phyloP scores from a whole-genome alignment of 805 yeast genomes.

The Hanseniaspora lindneri region DNA sequence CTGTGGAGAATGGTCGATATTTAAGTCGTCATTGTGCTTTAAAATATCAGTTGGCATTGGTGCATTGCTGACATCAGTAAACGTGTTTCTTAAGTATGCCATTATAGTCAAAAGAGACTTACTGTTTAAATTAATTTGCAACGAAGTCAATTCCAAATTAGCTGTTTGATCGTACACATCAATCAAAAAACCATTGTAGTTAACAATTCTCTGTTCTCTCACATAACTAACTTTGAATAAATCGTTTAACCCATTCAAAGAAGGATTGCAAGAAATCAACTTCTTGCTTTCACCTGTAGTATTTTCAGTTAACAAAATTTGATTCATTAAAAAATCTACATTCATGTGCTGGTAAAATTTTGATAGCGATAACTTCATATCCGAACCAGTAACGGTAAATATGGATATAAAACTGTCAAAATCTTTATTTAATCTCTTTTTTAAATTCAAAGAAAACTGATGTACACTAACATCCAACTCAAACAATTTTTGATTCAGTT shows the following conservation, averaged over 20 bases:
- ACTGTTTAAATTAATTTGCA: slow-evolving; percentile 62
- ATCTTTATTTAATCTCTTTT: slow-evolving; percentile 52
- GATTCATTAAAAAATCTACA: slow-evolving; percentile 51
- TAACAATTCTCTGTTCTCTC: slow-evolving; percentile 49
- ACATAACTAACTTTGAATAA: slow-evolving; percentile 50
- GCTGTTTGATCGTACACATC: slow-evolving; percentile 71
- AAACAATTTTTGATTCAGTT: slow-evolving; percentile 47
- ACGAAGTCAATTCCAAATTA: slow-evolving; percentile 60
- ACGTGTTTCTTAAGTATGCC: slow-evolving; percentile 74
- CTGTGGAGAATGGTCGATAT: slow-evolving; percentile 52
- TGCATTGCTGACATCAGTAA: slow-evolving; percentile 67
- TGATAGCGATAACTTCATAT: slow-evolving; percentile 47
- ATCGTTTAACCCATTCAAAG: slow-evolving; percentile 31
- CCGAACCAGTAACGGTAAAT: slow-evolving; percentile 60
- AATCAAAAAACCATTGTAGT: slow-evolving; percentile 38
- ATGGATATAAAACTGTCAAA: slow-evolving; percentile 54
- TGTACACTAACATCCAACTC: slow-evolving; percentile 66
- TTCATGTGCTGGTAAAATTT: slow-evolving; percentile 51
- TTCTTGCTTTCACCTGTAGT: slow-evolving; percentile 53
- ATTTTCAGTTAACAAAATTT: slow-evolving; percentile 60
- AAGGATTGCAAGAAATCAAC: slow-evolving; percentile 52
- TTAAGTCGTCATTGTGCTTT: slow-evolving; percentile 48
- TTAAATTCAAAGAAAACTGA: slow-evolving; percentile 46
- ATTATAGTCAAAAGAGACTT: slow-evolving; percentile 65
- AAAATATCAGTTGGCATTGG: slow-evolving; percentile 59